These are phyloP conservation scores for Paramecium octaurelia DNA, from an alignment of 73 alveolate genomes.

Conservation along the genomic window DNA sequence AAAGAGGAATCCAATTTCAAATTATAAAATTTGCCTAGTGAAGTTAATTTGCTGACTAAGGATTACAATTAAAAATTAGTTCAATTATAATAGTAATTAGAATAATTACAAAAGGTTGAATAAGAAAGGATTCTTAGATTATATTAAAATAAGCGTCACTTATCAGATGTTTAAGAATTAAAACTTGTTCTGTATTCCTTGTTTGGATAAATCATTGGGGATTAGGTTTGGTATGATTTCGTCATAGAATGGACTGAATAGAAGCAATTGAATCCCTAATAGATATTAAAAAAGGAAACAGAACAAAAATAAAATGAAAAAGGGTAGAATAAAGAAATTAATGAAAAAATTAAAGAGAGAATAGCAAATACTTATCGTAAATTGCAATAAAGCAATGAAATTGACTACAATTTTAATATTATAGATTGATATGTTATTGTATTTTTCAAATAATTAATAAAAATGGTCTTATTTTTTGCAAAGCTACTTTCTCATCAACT, in stretches of 20 bases:
- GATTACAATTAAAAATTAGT: conserved; percentile 31
- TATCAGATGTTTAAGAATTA: conserved; percentile 49
- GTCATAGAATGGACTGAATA: conserved; percentile 41
- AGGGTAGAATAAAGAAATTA: background rate
- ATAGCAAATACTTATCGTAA: background rate
- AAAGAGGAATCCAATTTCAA: background rate
- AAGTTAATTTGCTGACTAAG: background rate
- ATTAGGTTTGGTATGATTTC: conserved; percentile 2
- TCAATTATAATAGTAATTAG: background rate
- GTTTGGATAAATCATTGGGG: conserved; percentile 33
- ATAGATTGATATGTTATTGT: conserved; percentile 14
- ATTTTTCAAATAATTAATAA: conserved; percentile 53
- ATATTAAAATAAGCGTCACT: conserved; percentile 29
- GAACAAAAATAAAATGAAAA: background rate
- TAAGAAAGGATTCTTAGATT: background rate
- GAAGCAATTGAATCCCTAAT: background rate
- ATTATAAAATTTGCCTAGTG: background rate
- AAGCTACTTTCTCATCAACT: conserved; percentile 55
- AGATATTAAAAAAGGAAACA: background rate
- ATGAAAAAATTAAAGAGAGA: background rate
- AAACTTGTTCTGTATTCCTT: conserved; percentile 5
- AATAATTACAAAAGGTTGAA: background rate
- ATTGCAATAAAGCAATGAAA: background rate
- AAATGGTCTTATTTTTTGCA: conserved; percentile 63
- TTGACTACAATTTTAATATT: background rate